Evolutionary conservation across 148 eudicot species (phyloP).

Genomic region (Vaccinium corymbosum): DNA sequence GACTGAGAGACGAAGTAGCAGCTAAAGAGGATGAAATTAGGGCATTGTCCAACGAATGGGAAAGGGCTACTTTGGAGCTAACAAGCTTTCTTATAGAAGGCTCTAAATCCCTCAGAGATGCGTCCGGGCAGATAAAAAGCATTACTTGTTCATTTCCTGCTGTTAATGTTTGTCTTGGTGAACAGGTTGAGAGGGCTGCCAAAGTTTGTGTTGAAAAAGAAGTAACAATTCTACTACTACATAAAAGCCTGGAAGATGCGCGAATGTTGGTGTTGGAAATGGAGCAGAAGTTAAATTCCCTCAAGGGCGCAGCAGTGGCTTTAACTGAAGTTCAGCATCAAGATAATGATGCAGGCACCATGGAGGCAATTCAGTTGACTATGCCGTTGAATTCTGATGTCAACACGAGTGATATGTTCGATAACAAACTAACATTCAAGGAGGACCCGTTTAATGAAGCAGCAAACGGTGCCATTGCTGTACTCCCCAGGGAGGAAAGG

Average conservation of each 20-base stretch:
- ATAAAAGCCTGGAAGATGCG: conserved; percentile 55
- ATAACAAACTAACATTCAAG: conserved; percentile 16
- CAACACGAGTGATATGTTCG: conserved; percentile 10
- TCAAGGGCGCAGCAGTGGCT: conserved; percentile 53
- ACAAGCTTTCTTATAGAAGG: conserved; percentile 61
- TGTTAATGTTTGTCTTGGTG: conserved; percentile 39
- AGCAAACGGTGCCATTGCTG: conserved; percentile 15
- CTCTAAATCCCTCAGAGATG: conserved; percentile 53
- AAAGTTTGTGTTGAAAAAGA: conserved; percentile 55
- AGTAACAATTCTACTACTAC: conserved; percentile 40
- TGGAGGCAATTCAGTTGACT: conserved; percentile 16
- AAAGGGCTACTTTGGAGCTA: conserved; percentile 56
- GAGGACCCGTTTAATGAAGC: conserved; percentile 21
- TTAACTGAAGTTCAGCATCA: conserved; percentile 45
- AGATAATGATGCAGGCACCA: conserved; percentile 19
- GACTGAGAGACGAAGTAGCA: conserved; percentile 34
- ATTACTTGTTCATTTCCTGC: conserved; percentile 50
- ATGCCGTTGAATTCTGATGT: conserved; percentile 7
- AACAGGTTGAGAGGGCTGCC: conserved; percentile 53
- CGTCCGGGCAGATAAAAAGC: conserved; percentile 43
- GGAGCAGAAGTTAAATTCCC: conserved; percentile 47
- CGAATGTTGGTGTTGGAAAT: conserved; percentile 37
- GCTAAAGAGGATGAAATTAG: conserved; percentile 48
- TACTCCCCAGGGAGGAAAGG: conserved; percentile 14
- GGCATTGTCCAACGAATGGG: conserved; percentile 41